Conservation (phyloP, 1,139 yeast species). For the Debaryomyces udenii region DNA sequence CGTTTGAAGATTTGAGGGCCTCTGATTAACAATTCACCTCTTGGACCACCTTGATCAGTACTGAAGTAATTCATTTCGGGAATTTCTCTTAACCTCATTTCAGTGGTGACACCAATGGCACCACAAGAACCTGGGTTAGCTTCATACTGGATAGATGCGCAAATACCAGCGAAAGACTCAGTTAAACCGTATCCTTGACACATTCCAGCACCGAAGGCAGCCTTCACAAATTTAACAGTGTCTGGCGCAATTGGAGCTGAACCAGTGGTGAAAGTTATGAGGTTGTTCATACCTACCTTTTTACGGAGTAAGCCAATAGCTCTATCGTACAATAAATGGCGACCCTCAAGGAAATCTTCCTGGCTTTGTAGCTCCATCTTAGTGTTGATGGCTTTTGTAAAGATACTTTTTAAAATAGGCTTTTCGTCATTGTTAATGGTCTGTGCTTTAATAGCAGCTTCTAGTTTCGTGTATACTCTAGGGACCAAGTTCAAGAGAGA, state of each 20-base stretch:
- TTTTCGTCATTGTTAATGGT: slow-evolving; percentile 47
- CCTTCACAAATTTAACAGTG: slow-evolving; percentile 45
- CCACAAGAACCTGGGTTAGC: slow-evolving; percentile 48
- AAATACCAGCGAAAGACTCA: slow-evolving; percentile 48
- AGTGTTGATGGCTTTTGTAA: slow-evolving; percentile 33
- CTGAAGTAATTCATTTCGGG: slow-evolving; percentile 42
- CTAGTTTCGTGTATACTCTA: slow-evolving; percentile 41
- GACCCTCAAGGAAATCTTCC: slow-evolving; percentile 32
- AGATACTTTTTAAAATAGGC: slow-evolving; percentile 27
- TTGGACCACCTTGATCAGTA: slow-evolving; percentile 38
- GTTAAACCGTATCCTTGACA: slow-evolving; percentile 51
- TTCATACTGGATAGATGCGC: slow-evolving; percentile 34
- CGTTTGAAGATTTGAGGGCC: slow-evolving; percentile 43
- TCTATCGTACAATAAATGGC: slow-evolving; percentile 36
- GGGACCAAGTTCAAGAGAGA: slow-evolving; percentile 42
- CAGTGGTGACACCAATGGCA: slow-evolving; percentile 35
- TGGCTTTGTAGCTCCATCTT: slow-evolving; percentile 35
- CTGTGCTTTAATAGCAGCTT: slow-evolving; percentile 49
- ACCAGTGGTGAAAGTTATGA: slow-evolving; percentile 35
- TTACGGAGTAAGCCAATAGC: slow-evolving; percentile 28
- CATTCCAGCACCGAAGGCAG: slow-evolving; percentile 41
- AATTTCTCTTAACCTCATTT: slow-evolving; percentile 38
- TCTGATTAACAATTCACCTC: slow-evolving; percentile 45
- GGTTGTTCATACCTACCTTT: slow-evolving; percentile 41
- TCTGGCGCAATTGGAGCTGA: slow-evolving; percentile 49